Percentiles rank a stretch among this genome's conserved stretches.
Conservation (phyloP, 2,329 filamentous ascomycete species). For the Fusarium coffeatum region DNA sequence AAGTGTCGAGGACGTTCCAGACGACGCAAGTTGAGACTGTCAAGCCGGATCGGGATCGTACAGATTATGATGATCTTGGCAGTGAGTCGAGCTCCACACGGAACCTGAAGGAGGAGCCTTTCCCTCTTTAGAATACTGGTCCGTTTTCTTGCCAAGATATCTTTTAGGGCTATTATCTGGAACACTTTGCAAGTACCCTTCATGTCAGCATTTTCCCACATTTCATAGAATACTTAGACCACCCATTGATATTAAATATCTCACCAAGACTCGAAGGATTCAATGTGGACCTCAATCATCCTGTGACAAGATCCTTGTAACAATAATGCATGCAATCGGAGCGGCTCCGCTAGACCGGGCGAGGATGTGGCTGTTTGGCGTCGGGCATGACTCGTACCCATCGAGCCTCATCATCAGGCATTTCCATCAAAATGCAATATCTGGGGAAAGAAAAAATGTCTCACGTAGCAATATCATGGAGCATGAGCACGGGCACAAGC, state of each 20-base stretch:
- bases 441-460: neutral
- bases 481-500: no score
- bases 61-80: conserved; percentile 42
- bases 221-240: conserved; percentile 11
- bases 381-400: neutral
- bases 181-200: neutral
- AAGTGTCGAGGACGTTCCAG: conserved; percentile 45
- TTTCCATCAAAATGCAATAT: neutral
- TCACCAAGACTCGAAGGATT: neutral
- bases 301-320: conserved; percentile 8
- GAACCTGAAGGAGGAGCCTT: conserved; percentile 41
- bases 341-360: conserved; percentile 34
- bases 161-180: no score
- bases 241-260: conserved; percentile 1
- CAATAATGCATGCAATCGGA: neutral
- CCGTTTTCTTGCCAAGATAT: no score
- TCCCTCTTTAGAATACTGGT: neutral
- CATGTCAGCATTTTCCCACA: neutral
- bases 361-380: conserved; percentile 8
- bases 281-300: neutral
- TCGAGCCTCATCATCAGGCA: neutral
- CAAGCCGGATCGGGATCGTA: conserved; percentile 25
- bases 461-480: neutral
- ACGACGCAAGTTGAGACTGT: conserved; percentile 38
- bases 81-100: conserved; percentile 46